Evolutionary conservation across 2,329 filamentous ascomycete genomes (phyloP).

Genomic region (Calcarisporium arbuscula): DNA sequence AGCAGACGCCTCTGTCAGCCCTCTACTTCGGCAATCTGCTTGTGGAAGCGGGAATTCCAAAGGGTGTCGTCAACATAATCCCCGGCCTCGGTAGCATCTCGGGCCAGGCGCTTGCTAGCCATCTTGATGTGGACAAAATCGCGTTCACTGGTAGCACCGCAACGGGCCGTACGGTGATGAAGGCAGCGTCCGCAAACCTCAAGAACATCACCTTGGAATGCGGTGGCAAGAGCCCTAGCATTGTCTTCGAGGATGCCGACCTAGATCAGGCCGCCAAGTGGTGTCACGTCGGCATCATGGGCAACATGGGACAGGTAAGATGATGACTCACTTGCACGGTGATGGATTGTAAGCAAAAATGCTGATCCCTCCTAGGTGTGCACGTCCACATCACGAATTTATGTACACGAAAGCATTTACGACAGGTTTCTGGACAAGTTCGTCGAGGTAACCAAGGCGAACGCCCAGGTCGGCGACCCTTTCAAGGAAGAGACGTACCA

Average conservation of each 20-base stretch:
- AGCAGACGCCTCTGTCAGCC: conserved; percentile 53
- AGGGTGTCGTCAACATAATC: conserved; percentile 65
- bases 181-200: conserved; percentile 51
- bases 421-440: conserved; percentile 56
- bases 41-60: conserved; percentile 64
- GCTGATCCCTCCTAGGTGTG: conserved; percentile 37
- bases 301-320: conserved; percentile 57
- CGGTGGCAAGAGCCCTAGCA: conserved; percentile 50
- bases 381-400: conserved; percentile 50
- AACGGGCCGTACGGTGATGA: conserved; percentile 64
- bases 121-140: conserved; percentile 60
- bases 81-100: conserved; percentile 59
- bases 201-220: conserved; percentile 55
- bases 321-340: no score
- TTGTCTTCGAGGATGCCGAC: conserved; percentile 54
- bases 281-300: conserved; percentile 33
- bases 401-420: conserved; percentile 49
- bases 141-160: conserved; percentile 64
- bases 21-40: conserved; percentile 57
- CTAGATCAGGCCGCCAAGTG: conserved; percentile 55
- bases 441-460: conserved; percentile 40
- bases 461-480: conserved; percentile 55
- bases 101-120: conserved; percentile 56
- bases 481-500: conserved; percentile 57
- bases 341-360: no score